phyloP scores from a whole-genome alignment of 2,329 filamentous ascomycete species.

The Pseudocercospora fijiensis region DNA sequence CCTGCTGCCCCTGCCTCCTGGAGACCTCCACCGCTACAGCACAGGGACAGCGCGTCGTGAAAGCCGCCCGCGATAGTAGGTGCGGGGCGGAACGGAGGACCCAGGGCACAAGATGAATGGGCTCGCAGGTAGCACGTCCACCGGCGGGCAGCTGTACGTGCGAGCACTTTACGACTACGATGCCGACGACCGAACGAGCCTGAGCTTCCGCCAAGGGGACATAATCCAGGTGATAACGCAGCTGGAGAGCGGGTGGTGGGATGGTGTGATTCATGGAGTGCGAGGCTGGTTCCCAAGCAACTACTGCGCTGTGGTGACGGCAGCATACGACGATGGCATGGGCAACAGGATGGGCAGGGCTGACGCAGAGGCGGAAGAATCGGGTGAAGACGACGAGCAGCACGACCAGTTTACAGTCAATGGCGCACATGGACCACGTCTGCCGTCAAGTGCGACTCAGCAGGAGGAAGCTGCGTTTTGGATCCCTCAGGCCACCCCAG shows the following conservation, averaged over 20 bases:
- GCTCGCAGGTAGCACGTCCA: conserved; percentile 50
- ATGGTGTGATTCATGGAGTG: conserved; percentile 94
- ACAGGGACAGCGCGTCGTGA: not conserved
- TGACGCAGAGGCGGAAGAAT: conserved; percentile 51
- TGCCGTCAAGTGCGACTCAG: conserved; percentile 62
- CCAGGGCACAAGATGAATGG: conserved; percentile 47
- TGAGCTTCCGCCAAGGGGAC: conserved; percentile 96
- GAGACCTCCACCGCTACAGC: not conserved
- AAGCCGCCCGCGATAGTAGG: not conserved
- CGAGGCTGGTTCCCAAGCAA: conserved; percentile 99
- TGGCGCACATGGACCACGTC: conserved; percentile 48
- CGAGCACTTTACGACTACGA: conserved; percentile 97
- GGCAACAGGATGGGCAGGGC: conserved; percentile 59
- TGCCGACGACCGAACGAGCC: conserved; percentile 91
- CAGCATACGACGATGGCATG: conserved; percentile 67
- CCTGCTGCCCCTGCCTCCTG: not conserved
- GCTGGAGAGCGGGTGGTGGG: conserved; percentile 98
- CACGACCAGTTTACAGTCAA: conserved; percentile 53
- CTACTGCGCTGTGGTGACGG: conserved; percentile 85
- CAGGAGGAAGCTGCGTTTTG: conserved; percentile 93
- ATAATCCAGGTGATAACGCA: conserved; percentile 98
- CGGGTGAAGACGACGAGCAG: conserved; percentile 63
- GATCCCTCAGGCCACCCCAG: conserved; percentile 94
- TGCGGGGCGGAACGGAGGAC: conserved; percentile 5
- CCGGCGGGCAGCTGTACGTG: conserved; percentile 72